These are phyloP conservation scores for Puccinia horiana DNA, from an alignment of 1,284 basidiomycete species.

Conservation along the genomic window DNA sequence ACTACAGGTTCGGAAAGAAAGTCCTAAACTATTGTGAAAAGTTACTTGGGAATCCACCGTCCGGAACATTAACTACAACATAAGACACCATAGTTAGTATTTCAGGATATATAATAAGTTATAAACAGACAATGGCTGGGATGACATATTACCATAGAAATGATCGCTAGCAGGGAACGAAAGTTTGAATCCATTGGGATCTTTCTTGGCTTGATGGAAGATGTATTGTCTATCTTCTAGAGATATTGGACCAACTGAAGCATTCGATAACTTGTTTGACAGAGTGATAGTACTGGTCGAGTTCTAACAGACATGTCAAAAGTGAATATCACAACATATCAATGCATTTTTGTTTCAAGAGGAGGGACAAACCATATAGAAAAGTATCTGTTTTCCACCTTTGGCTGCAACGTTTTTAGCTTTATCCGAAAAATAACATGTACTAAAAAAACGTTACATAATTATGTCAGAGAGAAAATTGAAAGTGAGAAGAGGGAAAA, in stretches of 20 bases:
- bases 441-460: not conserved
- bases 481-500: not conserved
- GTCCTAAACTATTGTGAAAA: slow-evolving; percentile 37
- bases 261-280: not conserved
- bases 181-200: not conserved
- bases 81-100: not conserved
- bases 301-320: not conserved
- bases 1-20: no score
- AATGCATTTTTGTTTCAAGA: not conserved
- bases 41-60: slow-evolving; percentile 35
- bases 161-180: not conserved
- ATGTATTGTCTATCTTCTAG: slow-evolving; percentile 19
- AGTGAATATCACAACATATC: not conserved
- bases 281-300: not conserved
- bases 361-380: slow-evolving; percentile 28
- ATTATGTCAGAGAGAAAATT: not conserved
- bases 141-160: not conserved
- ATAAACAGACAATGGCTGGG: no score
- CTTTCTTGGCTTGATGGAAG: not conserved
- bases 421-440: slow-evolving; percentile 7
- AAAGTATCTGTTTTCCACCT: slow-evolving; percentile 42
- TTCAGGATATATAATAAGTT: no score
- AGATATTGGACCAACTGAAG: not conserved
- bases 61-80: slow-evolving; percentile 25
- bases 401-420: slow-evolving; percentile 11